Evolutionary conservation across 495 filamentous ascomycete genomes (phyloP), one percentile per base, ranked within the genome.

Genomic region (Opeltia flavorubescens): DNA sequence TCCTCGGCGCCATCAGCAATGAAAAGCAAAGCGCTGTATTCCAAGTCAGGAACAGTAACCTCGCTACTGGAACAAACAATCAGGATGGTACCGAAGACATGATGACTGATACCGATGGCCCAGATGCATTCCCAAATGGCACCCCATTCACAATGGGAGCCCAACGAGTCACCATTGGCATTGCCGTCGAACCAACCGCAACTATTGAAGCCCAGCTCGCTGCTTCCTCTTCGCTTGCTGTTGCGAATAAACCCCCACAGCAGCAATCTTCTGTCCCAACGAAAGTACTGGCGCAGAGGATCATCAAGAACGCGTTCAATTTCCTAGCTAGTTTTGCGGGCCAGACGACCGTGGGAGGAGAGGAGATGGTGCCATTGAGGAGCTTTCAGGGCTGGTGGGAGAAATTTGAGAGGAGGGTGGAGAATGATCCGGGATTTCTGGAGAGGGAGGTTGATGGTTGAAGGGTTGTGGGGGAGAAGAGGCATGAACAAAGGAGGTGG

Each of bases 301-400:
- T 99, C 49, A 95, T 96, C 52, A 79, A 81, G 51, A 94, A 94
- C 61, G 89, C 88, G n/a, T 99, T 95, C 56, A 95, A 96, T 62
- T 96, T 94, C 60, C 67, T 99, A 36, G 79, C 89, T 20, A 84
- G 88, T 55, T 96, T 94, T 70, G 82, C 81, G 36, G 71, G 69
- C 39, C 63, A 58, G 7, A 56, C 57, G 9, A 58, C 48, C 8
- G 51, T 55, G 15, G 70, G 65, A 29, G 84, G 76, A 9, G 73
- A 81, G 42, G 89, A 95, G 59, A 78, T 93, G 11, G 83, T 99
- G 20, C 86, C 93, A 28, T 59, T 99, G 46, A 85, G 81, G 66
- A 83, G 80, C 11, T 96, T 99, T 62, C 79, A 84, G 59, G 88
- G 95, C 45, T 99, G 93, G 91, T 99, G 91, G 91, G 70, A 65